Evolutionary conservation across 139 green algal species (phyloP).

Genomic region (Coelastrella sp.): DNA sequence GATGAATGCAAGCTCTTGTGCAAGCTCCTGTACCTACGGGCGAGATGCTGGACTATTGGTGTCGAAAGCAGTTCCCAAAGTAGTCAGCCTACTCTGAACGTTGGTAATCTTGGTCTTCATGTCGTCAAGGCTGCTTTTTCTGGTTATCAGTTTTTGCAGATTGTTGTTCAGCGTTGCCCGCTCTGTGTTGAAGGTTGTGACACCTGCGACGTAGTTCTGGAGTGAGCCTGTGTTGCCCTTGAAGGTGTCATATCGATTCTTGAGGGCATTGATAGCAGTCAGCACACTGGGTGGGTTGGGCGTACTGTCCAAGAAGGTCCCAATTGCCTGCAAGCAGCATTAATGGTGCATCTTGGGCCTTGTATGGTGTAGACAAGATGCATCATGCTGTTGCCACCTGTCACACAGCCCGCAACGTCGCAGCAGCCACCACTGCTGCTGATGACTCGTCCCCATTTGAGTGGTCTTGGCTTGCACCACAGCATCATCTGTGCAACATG

Average conservation of each 20-base stretch:
- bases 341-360: neutral
- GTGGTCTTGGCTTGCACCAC: no score
- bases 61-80: no score
- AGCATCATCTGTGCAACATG: no score
- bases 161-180: neutral
- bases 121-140: neutral
- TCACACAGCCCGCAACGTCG: no score
- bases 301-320: slow-evolving; percentile 16
- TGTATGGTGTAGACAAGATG: neutral
- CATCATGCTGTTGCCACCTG: neutral
- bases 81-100: no score
- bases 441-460: no score
- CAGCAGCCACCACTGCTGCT: no score
- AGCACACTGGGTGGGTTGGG: neutral
- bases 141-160: neutral
- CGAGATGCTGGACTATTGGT: no score
- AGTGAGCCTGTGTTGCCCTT: neutral
- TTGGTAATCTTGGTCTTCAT: no score
- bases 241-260: neutral
- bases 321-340: slow-evolving; percentile 14
- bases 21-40: no score
- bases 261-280: neutral
- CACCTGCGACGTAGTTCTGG: neutral
- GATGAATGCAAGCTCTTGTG: no score
- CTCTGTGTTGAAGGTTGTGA: neutral